Percentiles rank a stretch among this genome's conserved stretches.
phyloP scores from a whole-genome alignment of 129 eudicot species.

The Arctium lappa region DNA sequence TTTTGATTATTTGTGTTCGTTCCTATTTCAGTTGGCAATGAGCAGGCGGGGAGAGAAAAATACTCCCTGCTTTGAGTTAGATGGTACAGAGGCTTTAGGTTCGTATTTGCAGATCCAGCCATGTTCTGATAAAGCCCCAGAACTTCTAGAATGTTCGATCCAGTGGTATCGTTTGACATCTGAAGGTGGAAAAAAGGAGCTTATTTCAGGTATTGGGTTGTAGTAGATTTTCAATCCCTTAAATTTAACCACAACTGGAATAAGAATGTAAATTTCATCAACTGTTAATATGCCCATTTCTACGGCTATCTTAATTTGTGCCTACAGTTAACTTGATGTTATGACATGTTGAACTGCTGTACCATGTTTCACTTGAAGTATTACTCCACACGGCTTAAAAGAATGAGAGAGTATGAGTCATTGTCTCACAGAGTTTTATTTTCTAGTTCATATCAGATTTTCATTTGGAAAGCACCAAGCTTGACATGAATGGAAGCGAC shows the following conservation, averaged over 20 bases:
- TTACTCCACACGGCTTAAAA: neutral
- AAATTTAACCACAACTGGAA: neutral
- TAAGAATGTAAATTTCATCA: neutral
- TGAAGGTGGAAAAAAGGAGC: conserved; percentile 67
- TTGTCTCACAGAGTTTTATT: neutral
- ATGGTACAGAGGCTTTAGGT: conserved; percentile 82
- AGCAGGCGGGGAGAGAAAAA: conserved; percentile 53
- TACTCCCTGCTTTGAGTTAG: conserved; percentile 51
- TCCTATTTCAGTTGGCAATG: conserved; percentile 64
- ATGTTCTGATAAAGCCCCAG: conserved; percentile 54
- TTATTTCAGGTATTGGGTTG: conserved; percentile 67
- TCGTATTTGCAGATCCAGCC: conserved; percentile 64
- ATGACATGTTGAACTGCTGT: neutral
- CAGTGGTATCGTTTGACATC: conserved; percentile 82
- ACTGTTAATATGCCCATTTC: neutral
- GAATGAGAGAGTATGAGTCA: neutral
- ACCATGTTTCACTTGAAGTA: neutral
- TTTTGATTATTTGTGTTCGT: neutral
- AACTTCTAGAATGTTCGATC: conserved; percentile 71
- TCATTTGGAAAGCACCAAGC: too few relatives aligned
- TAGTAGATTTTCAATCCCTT: neutral
- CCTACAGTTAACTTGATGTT: neutral
- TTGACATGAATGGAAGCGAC: too few relatives aligned
- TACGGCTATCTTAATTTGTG: neutral
- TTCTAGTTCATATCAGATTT: too few relatives aligned